Conservation (phyloP, 2,329 filamentous ascomycete species). For the Shiraia sp. region DNA sequence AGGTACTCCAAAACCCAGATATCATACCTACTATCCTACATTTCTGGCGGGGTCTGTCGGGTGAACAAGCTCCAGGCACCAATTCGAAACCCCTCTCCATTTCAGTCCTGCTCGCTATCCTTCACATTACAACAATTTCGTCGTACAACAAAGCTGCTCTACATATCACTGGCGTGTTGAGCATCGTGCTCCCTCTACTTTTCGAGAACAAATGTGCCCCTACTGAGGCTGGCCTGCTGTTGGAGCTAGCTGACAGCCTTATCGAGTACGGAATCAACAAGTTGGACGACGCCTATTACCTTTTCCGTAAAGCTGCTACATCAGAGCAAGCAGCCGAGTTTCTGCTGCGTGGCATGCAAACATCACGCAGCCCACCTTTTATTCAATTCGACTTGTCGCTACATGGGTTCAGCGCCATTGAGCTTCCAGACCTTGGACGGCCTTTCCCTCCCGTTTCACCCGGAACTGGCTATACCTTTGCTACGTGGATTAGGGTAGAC, state of each 20-base stretch:
- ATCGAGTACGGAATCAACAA: constrained; percentile 76
- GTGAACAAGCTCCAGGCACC: constrained; percentile 35
- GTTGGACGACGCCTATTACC: constrained; percentile 80
- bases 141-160: constrained; percentile 44
- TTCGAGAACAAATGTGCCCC: constrained; percentile 41
- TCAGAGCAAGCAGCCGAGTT: constrained; percentile 66
- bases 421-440: constrained; percentile 82
- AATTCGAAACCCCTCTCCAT: constrained; percentile 41
- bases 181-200: constrained; percentile 39
- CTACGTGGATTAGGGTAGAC: constrained; percentile 87
- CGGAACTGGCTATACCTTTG: constrained; percentile 81
- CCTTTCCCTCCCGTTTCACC: constrained; percentile 79
- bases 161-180: constrained; percentile 42
- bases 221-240: constrained; percentile 51
- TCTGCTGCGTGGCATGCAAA: constrained; percentile 71
- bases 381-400: constrained; percentile 93
- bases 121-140: constrained; percentile 40
- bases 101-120: constrained; percentile 41
- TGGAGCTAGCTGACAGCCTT: constrained; percentile 69
- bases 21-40: constrained; percentile 45
- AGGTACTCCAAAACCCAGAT: constrained; percentile 47
- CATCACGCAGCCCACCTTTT: constrained; percentile 77
- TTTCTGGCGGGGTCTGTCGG: constrained; percentile 44
- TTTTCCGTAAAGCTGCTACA: constrained; percentile 63
- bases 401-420: constrained; percentile 86